phyloP scores from a whole-genome alignment of 768 basidiomycete genomes.

The Boletus patriciae region DNA sequence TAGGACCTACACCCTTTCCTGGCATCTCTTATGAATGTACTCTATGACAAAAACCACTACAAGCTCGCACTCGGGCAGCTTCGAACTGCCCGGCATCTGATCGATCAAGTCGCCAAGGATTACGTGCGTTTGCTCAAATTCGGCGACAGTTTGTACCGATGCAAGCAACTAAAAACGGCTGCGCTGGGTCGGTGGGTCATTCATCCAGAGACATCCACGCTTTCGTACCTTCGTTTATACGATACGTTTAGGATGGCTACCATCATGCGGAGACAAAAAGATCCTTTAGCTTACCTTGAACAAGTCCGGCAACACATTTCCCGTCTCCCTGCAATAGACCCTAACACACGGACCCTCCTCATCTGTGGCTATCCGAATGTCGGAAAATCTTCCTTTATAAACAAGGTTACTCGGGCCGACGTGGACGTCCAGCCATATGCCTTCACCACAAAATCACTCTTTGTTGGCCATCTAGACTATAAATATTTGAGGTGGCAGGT shows the following conservation, averaged over 20 bases:
- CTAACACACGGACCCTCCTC: constrained; percentile 94
- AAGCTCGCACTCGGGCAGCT: constrained; percentile 98
- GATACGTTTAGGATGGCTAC: constrained; percentile 83
- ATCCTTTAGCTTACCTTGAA: constrained; percentile 96
- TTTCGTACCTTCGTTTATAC: background rate
- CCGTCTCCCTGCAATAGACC: constrained; percentile 97
- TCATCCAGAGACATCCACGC: constrained; percentile 11
- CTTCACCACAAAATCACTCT: constrained; percentile 98
- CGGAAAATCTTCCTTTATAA: constrained; percentile 98
- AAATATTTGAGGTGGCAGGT: constrained; percentile 99
- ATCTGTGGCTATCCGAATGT: constrained; percentile 99
- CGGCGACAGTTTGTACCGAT: constrained; percentile 95
- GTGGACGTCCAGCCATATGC: constrained; percentile 99
- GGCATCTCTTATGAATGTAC: constrained; percentile 92
- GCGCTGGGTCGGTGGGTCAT: constrained; percentile 87
- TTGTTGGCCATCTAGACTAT: constrained; percentile 98
- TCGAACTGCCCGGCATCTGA: constrained; percentile 91
- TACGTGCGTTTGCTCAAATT: constrained; percentile 97
- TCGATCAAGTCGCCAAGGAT: constrained; percentile 96
- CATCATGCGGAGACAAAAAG: constrained; percentile 97
- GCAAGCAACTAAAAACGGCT: constrained; percentile 97
- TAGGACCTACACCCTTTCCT: constrained; percentile 96
- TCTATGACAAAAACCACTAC: constrained; percentile 99
- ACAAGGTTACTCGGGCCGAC: constrained; percentile 98
- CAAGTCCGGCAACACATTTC: constrained; percentile 99